Evolutionary conservation across 1,139 yeast species (phyloP), one percentile per base, ranked within the genome.

Genomic region (Candida frijolesensis): DNA sequence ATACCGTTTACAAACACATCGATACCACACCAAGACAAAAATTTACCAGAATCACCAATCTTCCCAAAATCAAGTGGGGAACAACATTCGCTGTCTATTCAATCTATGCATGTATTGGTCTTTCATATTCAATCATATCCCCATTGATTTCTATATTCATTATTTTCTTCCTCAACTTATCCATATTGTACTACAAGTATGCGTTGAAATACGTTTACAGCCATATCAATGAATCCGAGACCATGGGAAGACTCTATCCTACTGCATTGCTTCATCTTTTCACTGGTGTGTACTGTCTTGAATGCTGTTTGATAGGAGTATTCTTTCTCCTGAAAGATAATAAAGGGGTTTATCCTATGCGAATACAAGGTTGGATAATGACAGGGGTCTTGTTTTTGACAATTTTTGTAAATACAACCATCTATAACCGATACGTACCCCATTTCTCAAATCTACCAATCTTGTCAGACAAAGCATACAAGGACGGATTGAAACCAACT

Each of bases 281-380:
- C 61, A 75, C 87, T 1, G 97, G 97, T 0, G 66, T 91, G 1
- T 90, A 91, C 62, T 87, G 90, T 59, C 75, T 89, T 62, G 96
- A 91, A 59, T 73, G 86, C 38, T 87, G 92, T 58, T 67, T 91
- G 59, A 76, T 89, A 41, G 97, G 97, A 0, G 68, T 88, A 15
- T 86, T 88, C 61, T 80, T 87, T 40, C 67, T 86, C 16, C 84
- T 84, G 61, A 73, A 73, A 54, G 74, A 82, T 57, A 68, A 70
- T 32, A 51, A 67, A 3, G 82, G 75, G 16, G 60, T 61, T 1
- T 60, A 58, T 44, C 68, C 71, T 1, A 58, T 72, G 63, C 60
- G 65, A 44, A 58, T 62, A 3, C 79, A 82, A 45, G 83, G 84
- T 0, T 66, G 74, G 48, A 54, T 76, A 6, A 83, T 83, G 80